Conservation (phyloP, 1,139 yeast species). For the Taiozyma onychis region DNA sequence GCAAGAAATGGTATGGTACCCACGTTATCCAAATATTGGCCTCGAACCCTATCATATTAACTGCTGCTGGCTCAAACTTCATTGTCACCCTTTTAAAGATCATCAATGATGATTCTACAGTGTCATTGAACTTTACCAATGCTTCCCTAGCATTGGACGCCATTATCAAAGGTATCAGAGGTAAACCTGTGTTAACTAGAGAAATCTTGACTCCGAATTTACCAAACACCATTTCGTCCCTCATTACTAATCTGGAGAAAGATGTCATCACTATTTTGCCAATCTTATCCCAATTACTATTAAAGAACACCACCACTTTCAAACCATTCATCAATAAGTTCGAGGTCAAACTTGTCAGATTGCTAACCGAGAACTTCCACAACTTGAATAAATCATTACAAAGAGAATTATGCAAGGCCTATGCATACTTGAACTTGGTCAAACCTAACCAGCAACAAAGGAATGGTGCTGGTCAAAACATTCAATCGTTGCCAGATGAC, state of each 20-base stretch:
- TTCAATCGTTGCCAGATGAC: conserved; percentile 31
- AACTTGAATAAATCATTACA: conserved; percentile 36
- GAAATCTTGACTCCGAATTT: conserved; percentile 80
- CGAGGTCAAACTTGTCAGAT: conserved; percentile 38
- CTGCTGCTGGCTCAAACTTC: conserved; percentile 55
- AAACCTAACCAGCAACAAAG: conserved; percentile 37
- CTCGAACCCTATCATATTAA: conserved; percentile 46
- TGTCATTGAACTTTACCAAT: conserved; percentile 36
- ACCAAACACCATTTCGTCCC: conserved; percentile 51
- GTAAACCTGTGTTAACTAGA: conserved; percentile 79
- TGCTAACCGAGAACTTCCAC: conserved; percentile 32
- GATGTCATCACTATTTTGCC: conserved; percentile 38
- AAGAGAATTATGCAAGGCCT: conserved; percentile 39
- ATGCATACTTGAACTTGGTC: conserved; percentile 58
- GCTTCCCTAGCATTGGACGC: conserved; percentile 44
- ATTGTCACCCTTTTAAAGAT: conserved; percentile 50
- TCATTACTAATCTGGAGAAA: conserved; percentile 35
- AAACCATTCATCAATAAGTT: conserved; percentile 70
- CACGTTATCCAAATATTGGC: conserved; percentile 47
- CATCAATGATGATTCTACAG: conserved; percentile 34
- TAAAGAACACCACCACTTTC: conserved; percentile 70
- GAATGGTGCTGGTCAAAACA: conserved; percentile 23
- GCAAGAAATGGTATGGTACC: conserved; percentile 58
- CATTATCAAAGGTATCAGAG: conserved; percentile 55
- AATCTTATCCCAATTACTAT: conserved; percentile 45